Evolutionary conservation across 768 basidiomycete species (phyloP).

Genomic region (Panus rudis): DNA sequence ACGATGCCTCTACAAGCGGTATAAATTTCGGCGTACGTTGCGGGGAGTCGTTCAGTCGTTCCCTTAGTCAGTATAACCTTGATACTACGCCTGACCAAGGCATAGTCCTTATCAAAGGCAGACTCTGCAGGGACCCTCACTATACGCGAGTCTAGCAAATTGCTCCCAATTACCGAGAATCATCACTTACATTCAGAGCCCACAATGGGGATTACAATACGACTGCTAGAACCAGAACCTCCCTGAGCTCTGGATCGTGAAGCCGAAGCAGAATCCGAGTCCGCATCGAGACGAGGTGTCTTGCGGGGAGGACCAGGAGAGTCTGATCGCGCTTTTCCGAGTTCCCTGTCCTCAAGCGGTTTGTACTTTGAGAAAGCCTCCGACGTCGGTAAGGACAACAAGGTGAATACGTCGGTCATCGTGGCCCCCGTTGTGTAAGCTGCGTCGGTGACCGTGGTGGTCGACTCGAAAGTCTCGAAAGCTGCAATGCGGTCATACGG

Average conservation of each 20-base stretch:
- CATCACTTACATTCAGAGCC: too few relatives aligned
- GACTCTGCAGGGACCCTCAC: conserved; percentile 9
- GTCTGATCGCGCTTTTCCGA: conserved; percentile 37
- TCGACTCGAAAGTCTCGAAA: too few relatives aligned
- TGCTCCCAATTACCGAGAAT: too few relatives aligned
- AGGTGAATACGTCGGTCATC: conserved; percentile 13
- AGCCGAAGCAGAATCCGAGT: conserved; percentile 64
- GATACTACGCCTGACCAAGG: conserved; percentile 30
- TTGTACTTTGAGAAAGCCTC: conserved; percentile 16
- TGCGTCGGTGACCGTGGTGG: too few relatives aligned
- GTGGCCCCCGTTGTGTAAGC: too few relatives aligned
- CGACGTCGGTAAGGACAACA: conserved; percentile 19
- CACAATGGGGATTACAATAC: too few relatives aligned
- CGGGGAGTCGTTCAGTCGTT: conserved; percentile 27
- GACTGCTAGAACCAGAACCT: too few relatives aligned
- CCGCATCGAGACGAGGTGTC: conserved; percentile 55
- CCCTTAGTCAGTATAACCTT: conserved; percentile 33
- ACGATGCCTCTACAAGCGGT: conserved; percentile 51
- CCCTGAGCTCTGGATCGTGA: conserved; percentile 46
- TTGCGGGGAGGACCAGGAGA: conserved; percentile 65
- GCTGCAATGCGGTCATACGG: too few relatives aligned
- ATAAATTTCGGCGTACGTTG: conserved; percentile 54
- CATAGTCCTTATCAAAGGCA: conserved; percentile 19
- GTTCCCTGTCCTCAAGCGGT: conserved; percentile 12
- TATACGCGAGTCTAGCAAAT: conserved; percentile 1